phyloP scores from a whole-genome alignment of 2,329 filamentous ascomycete species.

The Colletotrichum musicola region DNA sequence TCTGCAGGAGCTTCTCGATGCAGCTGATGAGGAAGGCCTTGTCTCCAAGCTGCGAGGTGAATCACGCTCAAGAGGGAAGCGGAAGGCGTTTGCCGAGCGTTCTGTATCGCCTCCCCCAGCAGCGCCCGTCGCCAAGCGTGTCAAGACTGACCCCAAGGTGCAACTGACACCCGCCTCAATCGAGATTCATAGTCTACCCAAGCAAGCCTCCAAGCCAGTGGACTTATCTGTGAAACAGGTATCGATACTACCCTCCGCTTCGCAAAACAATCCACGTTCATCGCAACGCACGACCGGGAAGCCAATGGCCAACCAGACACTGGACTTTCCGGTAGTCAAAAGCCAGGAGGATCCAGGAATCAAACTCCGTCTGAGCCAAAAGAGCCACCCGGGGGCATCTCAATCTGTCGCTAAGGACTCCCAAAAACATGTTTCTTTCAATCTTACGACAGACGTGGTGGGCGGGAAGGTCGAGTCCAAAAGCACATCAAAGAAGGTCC shows the following conservation, averaged over 20 bases:
- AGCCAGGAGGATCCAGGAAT: constrained; percentile 76
- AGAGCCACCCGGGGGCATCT: constrained; percentile 15
- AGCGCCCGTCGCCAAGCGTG: constrained; percentile 17
- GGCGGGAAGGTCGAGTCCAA: constrained; percentile 30
- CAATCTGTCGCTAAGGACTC: constrained; percentile 5
- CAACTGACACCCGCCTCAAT: neutral
- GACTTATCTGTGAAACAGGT: neutral
- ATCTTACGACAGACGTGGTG: constrained; percentile 35
- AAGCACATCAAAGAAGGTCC: constrained; percentile 16
- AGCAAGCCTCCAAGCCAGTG: neutral
- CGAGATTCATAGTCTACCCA: neutral
- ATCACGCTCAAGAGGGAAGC: neutral
- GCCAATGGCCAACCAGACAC: constrained; percentile 51
- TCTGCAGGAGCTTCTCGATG: constrained; percentile 52
- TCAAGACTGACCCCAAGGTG: neutral
- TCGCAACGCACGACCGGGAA: constrained; percentile 29
- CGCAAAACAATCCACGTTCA: constrained; percentile 17
- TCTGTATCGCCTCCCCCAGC: constrained; percentile 6
- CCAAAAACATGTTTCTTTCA: constrained; percentile 54
- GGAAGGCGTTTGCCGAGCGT: constrained; percentile 14
- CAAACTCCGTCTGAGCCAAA: constrained; percentile 74
- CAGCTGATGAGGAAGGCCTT: constrained; percentile 55
- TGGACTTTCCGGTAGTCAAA: constrained; percentile 83
- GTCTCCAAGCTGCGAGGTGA: constrained; percentile 45
- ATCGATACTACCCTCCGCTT: constrained; percentile 8